Evolutionary conservation across 306 rosid species (phyloP).

Genomic region (Castanea sativa): DNA sequence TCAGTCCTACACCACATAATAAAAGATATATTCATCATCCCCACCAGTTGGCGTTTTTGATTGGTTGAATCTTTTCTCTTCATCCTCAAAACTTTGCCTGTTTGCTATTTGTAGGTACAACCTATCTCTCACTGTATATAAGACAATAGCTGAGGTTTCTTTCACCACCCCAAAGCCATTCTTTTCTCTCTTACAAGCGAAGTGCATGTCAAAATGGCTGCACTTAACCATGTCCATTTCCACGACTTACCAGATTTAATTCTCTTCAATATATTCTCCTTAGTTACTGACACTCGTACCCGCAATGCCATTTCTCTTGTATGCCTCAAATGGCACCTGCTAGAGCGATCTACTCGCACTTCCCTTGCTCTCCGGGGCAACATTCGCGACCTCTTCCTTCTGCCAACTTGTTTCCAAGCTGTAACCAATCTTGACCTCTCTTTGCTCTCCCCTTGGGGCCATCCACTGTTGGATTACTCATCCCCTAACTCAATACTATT

Average conservation of each 20-base stretch:
- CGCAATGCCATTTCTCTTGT: slow-evolving; percentile 1
- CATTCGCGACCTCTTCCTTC: neutral
- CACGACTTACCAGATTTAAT: slow-evolving; percentile 1
- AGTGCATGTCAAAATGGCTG: neutral
- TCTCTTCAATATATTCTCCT: neutral
- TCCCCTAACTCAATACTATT: neutral
- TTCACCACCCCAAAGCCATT: neutral
- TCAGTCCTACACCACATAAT: neutral
- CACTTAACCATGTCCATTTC: neutral
- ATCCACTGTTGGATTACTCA: neutral
- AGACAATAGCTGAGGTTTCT: neutral
- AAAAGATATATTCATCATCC: neutral
- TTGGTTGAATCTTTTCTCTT: neutral
- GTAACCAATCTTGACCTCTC: slow-evolving; percentile 6
- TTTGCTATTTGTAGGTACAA: too few relatives aligned
- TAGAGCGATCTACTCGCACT: slow-evolving; percentile 1
- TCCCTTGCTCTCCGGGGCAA: slow-evolving; percentile 1
- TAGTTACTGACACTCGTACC: neutral
- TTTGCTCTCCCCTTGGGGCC: slow-evolving; percentile 19
- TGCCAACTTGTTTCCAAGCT: slow-evolving; percentile 3
- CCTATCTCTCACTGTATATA: too few relatives aligned
- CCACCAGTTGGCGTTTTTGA: neutral
- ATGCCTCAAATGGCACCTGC: neutral
- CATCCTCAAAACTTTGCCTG: neutral
- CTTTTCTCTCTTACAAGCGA: too few relatives aligned